Percentiles rank a stretch among this genome's conserved stretches.
These are phyloP conservation scores for Lepidium didymum DNA, from an alignment of 345 rosid genomes.

Conservation along the genomic window DNA sequence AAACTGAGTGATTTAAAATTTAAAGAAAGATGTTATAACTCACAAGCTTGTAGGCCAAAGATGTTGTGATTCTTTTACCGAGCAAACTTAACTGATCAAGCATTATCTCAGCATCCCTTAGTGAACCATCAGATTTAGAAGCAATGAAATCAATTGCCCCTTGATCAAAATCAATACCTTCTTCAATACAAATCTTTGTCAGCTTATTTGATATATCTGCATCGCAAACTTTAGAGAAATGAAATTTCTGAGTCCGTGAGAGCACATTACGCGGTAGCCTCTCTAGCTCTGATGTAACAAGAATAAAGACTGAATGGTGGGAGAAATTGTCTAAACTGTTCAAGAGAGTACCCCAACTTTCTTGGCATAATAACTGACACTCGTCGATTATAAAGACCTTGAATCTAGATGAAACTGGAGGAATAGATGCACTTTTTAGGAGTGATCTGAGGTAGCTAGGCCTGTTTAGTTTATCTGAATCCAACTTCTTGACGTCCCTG, in stretches of 20 bases:
- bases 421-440: slow-evolving; percentile 51
- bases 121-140: slow-evolving; percentile 88
- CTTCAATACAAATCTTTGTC: slow-evolving; percentile 58
- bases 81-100: slow-evolving; percentile 91
- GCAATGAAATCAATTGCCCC: slow-evolving; percentile 80
- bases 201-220: slow-evolving; percentile 56
- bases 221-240: slow-evolving; percentile 69
- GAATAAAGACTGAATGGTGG: slow-evolving; percentile 58
- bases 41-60: slow-evolving; percentile 82
- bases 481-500: slow-evolving; percentile 70
- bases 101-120: slow-evolving; percentile 93
- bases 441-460: slow-evolving; percentile 51
- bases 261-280: slow-evolving; percentile 70
- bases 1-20: neutral
- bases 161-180: slow-evolving; percentile 67
- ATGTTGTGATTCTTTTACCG: slow-evolving; percentile 68
- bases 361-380: slow-evolving; percentile 72
- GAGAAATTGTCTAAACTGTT: slow-evolving; percentile 62
- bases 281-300: slow-evolving; percentile 80
- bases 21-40: slow-evolving; percentile 29
- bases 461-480: slow-evolving; percentile 59
- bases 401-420: slow-evolving; percentile 69
- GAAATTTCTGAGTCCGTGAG: slow-evolving; percentile 71
- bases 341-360: slow-evolving; percentile 67
- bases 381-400: slow-evolving; percentile 80